These are phyloP conservation scores for Aspergillus sp. DNA, from an alignment of 2,329 filamentous ascomycete species.

Conservation along the genomic window DNA sequence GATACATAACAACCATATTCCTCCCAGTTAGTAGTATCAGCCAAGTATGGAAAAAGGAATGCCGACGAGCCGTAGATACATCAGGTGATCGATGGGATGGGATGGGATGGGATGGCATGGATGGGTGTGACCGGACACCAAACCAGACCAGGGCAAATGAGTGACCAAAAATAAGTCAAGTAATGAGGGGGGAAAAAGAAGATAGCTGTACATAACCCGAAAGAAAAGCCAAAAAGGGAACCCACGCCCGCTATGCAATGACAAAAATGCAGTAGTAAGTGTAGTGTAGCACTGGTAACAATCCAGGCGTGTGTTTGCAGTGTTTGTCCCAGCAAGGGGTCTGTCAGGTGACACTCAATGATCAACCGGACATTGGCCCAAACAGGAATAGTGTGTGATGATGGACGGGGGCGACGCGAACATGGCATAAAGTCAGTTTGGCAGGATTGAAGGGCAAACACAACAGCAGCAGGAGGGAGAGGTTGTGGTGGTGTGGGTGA, in stretches of 20 bases:
- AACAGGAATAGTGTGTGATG: not conserved
- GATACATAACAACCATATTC: too few relatives aligned
- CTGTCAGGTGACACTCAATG: not conserved
- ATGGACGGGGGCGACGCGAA: not conserved
- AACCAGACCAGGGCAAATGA: too few relatives aligned
- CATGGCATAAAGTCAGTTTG: constrained; percentile 4
- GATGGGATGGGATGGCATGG: too few relatives aligned
- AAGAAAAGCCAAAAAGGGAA: constrained; percentile 6
- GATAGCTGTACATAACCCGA: too few relatives aligned
- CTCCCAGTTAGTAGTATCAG: too few relatives aligned
- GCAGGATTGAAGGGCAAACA: not conserved
- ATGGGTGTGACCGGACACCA: too few relatives aligned
- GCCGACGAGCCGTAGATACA: too few relatives aligned
- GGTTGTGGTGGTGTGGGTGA: not conserved
- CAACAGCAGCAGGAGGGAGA: not conserved
- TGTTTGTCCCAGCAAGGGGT: not conserved
- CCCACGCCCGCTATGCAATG: constrained; percentile 26
- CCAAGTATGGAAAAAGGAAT: too few relatives aligned
- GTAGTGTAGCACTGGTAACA: not conserved
- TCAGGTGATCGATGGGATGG: too few relatives aligned
- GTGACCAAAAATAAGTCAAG: too few relatives aligned
- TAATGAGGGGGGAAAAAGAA: too few relatives aligned
- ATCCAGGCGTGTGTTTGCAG: not conserved
- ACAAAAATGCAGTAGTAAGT: constrained; percentile 4
- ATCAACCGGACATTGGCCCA: not conserved